Percentiles rank a stretch among this genome's conserved stretches.
These are phyloP conservation scores for Hypoxylon sp. DNA, from an alignment of 2,329 filamentous ascomycete species.

Conservation along the genomic window DNA sequence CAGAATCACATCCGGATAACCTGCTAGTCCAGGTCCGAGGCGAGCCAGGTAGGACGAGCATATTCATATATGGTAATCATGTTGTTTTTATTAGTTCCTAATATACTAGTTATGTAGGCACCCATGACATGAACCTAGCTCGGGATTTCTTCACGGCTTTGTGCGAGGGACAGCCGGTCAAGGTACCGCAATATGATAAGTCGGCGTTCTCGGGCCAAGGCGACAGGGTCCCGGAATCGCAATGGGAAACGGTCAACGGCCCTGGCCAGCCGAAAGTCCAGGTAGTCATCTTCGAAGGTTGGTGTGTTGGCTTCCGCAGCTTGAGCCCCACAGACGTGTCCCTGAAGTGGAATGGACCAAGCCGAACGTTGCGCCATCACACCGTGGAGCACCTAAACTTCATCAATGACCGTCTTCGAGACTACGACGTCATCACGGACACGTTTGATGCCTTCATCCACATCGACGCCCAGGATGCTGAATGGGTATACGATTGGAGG, in stretches of 20 bases:
- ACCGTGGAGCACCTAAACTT: conserved; percentile 62
- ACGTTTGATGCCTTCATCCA: conserved; percentile 67
- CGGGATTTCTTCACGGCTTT: conserved; percentile 70
- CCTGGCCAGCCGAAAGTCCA: conserved; percentile 62
- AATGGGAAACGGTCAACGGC: conserved; percentile 71
- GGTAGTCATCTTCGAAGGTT: conserved; percentile 87
- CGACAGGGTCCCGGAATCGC: conserved; percentile 72
- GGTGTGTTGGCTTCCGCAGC: conserved; percentile 87
- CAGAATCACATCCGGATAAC: conserved; percentile 74
- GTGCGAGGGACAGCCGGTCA: conserved; percentile 63
- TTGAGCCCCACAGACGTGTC: conserved; percentile 64
- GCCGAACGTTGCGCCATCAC: conserved; percentile 62
- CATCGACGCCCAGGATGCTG: conserved; percentile 75
- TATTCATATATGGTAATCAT: conserved; percentile 5
- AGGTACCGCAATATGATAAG: conserved; percentile 85
- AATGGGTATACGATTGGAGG: conserved; percentile 87
- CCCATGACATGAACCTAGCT: conserved; percentile 80
- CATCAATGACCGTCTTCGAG: conserved; percentile 61
- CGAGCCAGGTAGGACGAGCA: conserved; percentile 71
- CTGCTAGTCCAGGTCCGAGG: conserved; percentile 83
- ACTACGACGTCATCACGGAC: conserved; percentile 63
- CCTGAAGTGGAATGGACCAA: conserved; percentile 63
- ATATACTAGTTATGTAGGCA: conserved; percentile 48
- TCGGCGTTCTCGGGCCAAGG: conserved; percentile 79
- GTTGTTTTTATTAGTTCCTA: conserved; percentile 24